phyloP scores from a whole-genome alignment of 2,329 filamentous ascomycete genomes.

The Chlorencoelia australis region DNA sequence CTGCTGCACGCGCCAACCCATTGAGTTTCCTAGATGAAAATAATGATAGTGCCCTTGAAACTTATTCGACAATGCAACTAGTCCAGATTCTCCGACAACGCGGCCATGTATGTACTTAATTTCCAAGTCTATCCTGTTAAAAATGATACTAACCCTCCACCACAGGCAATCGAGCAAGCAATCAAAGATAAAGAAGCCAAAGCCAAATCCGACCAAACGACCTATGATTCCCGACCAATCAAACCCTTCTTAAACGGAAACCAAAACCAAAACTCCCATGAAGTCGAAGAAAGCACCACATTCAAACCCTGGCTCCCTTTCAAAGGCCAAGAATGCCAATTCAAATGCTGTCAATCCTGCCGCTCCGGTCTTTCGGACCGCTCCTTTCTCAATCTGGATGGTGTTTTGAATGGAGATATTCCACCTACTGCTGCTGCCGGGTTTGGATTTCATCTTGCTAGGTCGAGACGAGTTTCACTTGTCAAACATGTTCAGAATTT shows the following conservation, averaged over 20 bases:
- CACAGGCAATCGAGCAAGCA: no score
- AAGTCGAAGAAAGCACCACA: neutral
- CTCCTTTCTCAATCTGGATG: slow-evolving; percentile 39
- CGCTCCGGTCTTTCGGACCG: slow-evolving; percentile 35
- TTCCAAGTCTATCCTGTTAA: neutral
- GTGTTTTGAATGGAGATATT: slow-evolving; percentile 39
- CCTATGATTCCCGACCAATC: neutral
- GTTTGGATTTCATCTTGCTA: slow-evolving; percentile 40
- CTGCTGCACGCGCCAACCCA: slow-evolving; percentile 15
- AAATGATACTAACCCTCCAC: neutral
- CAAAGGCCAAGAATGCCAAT: slow-evolving; percentile 36
- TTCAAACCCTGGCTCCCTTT: slow-evolving; percentile 30
- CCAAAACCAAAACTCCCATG: no score
- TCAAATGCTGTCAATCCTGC: slow-evolving; percentile 40
- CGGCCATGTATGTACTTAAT: slow-evolving; percentile 32
- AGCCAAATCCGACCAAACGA: neutral
- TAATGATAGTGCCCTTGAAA: slow-evolving; percentile 32
- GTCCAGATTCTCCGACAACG: slow-evolving; percentile 39
- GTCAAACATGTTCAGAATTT: slow-evolving; percentile 19
- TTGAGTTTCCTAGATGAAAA: slow-evolving; percentile 30
- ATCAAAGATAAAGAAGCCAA: no score
- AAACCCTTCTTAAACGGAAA: no score
- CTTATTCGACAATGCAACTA: slow-evolving; percentile 40
- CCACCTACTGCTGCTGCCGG: slow-evolving; percentile 39
- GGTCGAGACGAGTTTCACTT: slow-evolving; percentile 30